Base-by-base conservation (phyloP, 2,329 filamentous ascomycete species). In the Apiospora saccharicola region DNA sequence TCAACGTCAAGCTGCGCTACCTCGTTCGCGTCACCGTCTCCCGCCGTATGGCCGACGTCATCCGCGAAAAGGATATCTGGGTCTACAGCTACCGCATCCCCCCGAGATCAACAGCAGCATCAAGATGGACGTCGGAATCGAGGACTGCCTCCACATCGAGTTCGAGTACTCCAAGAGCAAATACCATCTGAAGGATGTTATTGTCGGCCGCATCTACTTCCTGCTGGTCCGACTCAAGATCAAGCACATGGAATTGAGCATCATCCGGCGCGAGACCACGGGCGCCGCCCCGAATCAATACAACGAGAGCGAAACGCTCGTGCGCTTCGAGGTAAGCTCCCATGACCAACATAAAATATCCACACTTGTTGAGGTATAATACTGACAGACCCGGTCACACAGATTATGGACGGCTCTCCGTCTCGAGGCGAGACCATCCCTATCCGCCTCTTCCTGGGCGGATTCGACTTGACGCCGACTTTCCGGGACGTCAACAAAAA, bases 401-500 rank as follows among this genome's bases (percentile, higher is more conserved):
- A 93, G 92, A 99, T 99, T 81, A 99, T 99, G 96, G 96, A 99
- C 82, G 96, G 96, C 73, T 98, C 96, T n/a, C 96, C 96, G 46
- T 98, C 95, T 70, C 90, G 96, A 86, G 95, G 94, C 89, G 91
- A 89, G 86, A 98, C 96, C 1, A 99, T 99, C 74, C 96, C 96
- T 30, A 99, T 99, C 80, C 90, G 96, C 78, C 88, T 99, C 71
- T 99, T 99, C 90, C 90, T 99, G 13, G 96, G 96, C 74, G 96
- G 96, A 70, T 99, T 99, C 82, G 97, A 99, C 83, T 85, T 99
- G 75, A 99, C 96, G 5, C 96, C 96, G 22, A 99, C 96, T 16
- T 99, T 99, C 90, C 93, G 96, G 74, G 96, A 99, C 82, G 97
- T 99, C 77, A 99, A 99, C 90, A 99, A 99, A 89, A 99, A 99